These are phyloP conservation scores for Nannizzia gypsea DNA, from an alignment of 2,329 filamentous ascomycete species.

Conservation along the genomic window DNA sequence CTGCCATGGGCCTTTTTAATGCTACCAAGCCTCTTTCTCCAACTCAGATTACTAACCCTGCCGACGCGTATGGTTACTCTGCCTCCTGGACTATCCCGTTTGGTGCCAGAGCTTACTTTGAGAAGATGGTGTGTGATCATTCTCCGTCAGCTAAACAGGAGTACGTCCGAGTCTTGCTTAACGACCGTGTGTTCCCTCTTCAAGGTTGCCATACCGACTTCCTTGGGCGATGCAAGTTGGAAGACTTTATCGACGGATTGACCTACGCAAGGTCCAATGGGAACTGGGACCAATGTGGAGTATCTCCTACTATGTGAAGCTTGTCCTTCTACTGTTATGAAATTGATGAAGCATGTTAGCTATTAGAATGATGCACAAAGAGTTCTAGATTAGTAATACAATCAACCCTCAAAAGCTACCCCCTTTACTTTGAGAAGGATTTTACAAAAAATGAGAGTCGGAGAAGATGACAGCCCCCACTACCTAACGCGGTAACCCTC, in stretches of 20 bases:
- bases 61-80: slow-evolving; percentile 55
- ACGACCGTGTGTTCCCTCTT: slow-evolving; percentile 67
- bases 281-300: slow-evolving; percentile 55
- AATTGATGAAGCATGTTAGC: not conserved
- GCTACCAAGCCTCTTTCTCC: slow-evolving; percentile 45
- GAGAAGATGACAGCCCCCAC: no score
- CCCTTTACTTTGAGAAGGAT: no score
- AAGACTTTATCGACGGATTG: slow-evolving; percentile 61
- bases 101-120: slow-evolving; percentile 67
- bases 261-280: slow-evolving; percentile 62
- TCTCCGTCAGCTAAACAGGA: slow-evolving; percentile 41
- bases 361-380: no score
- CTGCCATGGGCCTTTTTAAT: slow-evolving; percentile 69
- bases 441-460: no score
- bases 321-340: not conserved
- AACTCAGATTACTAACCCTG: slow-evolving; percentile 37
- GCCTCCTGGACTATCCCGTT: slow-evolving; percentile 75
- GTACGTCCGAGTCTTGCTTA: slow-evolving; percentile 66
- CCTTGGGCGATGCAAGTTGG: slow-evolving; percentile 58
- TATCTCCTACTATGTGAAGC: not conserved
- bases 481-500: no score
- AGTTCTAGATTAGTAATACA: no score
- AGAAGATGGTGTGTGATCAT: slow-evolving; percentile 63
- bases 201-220: slow-evolving; percentile 57
- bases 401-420: no score